Evolutionary conservation across 129 eudicot species (phyloP).

Genomic region (Flaveria robusta): DNA sequence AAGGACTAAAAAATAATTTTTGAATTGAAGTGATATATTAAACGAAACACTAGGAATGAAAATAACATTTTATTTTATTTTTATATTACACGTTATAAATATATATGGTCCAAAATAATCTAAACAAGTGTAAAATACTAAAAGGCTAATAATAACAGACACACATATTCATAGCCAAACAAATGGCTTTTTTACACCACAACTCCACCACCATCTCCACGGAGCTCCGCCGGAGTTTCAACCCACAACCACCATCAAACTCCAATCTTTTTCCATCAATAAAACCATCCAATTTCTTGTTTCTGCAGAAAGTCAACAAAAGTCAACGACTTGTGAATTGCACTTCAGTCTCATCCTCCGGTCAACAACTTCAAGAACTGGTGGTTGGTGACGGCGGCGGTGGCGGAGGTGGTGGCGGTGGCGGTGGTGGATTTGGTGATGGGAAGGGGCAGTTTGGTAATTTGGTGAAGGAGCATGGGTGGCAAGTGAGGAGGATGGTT

Average conservation of each 20-base stretch:
- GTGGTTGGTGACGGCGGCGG: conserved; percentile 17
- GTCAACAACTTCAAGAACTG: conserved; percentile 33
- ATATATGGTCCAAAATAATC: not conserved
- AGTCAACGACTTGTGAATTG: conserved; percentile 30
- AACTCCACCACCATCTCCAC: conserved; percentile 36
- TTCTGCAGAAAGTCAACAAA: conserved; percentile 34
- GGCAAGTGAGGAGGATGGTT: conserved; percentile 89
- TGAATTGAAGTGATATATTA: too few relatives aligned
- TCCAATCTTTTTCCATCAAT: conserved; percentile 30
- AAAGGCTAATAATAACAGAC: not conserved
- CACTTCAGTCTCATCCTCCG: conserved; percentile 31
- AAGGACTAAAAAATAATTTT: too few relatives aligned
- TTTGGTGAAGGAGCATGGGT: conserved; percentile 61
- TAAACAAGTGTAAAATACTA: conserved; percentile 9
- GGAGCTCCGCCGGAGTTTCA: conserved; percentile 25
- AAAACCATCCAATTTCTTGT: conserved; percentile 14
- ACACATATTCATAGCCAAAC: conserved; percentile 14
- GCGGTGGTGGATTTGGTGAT: conserved; percentile 21
- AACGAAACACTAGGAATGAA: too few relatives aligned
- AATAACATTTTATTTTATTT: not conserved
- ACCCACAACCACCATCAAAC: conserved; percentile 26
- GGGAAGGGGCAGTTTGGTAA: conserved; percentile 45
- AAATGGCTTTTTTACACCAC: conserved; percentile 30
- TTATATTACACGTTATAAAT: not conserved
- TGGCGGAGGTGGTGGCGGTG: conserved; percentile 25